These are phyloP conservation scores for Komagataella pastoris DNA, from an alignment of 805 yeast genomes.

Conservation along the genomic window DNA sequence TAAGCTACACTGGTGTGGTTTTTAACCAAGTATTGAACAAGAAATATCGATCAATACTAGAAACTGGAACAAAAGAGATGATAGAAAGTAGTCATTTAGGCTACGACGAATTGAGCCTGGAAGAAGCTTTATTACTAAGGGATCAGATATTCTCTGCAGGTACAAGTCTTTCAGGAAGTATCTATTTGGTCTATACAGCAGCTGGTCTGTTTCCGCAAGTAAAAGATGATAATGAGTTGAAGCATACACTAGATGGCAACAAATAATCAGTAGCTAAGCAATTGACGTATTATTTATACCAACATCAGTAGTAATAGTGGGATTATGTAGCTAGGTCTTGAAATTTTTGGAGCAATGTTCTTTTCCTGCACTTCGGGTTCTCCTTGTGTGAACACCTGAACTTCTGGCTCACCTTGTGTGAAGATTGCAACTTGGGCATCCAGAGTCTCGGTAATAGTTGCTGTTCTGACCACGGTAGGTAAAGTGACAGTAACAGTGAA, in stretches of 20 bases:
- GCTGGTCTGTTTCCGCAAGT: neutral
- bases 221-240: neutral
- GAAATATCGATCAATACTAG: neutral
- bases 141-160: neutral
- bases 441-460: neutral
- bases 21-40: neutral
- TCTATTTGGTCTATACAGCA: neutral
- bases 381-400: neutral
- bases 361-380: neutral
- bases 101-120: neutral
- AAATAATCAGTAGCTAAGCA: neutral
- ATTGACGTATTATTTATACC: neutral
- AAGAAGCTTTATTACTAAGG: neutral
- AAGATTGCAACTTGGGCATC: neutral
- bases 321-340: neutral
- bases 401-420: neutral
- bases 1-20: neutral
- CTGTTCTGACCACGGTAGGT: neutral
- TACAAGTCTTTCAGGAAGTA: neutral
- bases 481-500: neutral
- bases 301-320: neutral
- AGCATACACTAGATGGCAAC: neutral
- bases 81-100: neutral
- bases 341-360: neutral
- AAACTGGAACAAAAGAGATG: neutral